These are phyloP conservation scores for Gomphus bonarii DNA, from an alignment of 1,284 basidiomycete genomes.

Conservation along the genomic window DNA sequence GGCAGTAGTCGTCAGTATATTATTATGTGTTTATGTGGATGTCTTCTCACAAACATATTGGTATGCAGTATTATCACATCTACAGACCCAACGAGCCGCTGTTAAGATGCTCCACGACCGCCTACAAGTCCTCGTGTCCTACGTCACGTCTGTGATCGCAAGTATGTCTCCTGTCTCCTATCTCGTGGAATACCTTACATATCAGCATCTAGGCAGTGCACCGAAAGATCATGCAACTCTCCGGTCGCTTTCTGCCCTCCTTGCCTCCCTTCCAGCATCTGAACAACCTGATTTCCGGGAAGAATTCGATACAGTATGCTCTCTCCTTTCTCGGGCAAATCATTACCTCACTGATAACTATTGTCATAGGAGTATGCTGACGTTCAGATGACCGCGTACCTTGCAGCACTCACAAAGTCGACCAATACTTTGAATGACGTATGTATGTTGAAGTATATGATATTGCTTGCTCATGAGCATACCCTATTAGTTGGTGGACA, in stretches of 20 bases:
- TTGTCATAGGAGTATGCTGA: conserved; percentile 87
- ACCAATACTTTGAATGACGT: conserved; percentile 86
- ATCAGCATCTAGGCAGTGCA: conserved; percentile 39
- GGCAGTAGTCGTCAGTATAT: conserved; percentile 60
- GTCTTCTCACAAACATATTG: not conserved
- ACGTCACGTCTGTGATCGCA: conserved; percentile 66
- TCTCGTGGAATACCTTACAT: not conserved
- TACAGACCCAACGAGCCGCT: conserved; percentile 88
- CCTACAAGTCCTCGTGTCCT: conserved; percentile 73
- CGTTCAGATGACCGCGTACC: conserved; percentile 83
- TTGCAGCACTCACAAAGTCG: conserved; percentile 82
- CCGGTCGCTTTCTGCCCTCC: conserved; percentile 75
- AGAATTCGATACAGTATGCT: conserved; percentile 74
- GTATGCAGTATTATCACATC: conserved; percentile 70
- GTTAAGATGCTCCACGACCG: conserved; percentile 94
- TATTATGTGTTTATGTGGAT: not conserved
- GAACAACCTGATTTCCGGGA: conserved; percentile 70
- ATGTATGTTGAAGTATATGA: conserved; percentile 21
- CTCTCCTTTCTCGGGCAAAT: conserved; percentile 4
- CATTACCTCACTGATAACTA: not conserved
- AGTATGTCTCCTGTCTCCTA: conserved; percentile 34
- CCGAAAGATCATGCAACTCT: conserved; percentile 71
- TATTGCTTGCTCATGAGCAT: conserved; percentile 7
- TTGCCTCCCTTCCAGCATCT: conserved; percentile 80
- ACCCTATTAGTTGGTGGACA: conserved; percentile 50